Conservation (phyloP, 78 protist species). For the Cavenderia fasciculata region DNA sequence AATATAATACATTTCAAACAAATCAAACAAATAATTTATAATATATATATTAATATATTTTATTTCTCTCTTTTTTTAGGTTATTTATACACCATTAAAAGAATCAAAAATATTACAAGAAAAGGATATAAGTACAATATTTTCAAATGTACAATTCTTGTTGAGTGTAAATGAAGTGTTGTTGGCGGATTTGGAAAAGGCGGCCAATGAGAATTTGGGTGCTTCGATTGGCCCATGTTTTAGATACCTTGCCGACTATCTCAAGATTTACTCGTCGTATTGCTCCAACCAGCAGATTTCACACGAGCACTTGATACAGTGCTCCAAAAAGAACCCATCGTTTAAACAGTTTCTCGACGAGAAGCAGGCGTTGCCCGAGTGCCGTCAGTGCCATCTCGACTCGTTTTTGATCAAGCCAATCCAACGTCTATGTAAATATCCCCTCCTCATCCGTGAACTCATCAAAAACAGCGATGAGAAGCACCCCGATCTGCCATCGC, state of each 20-base stretch:
- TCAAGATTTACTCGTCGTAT: slow-evolving; percentile 57
- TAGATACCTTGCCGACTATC: slow-evolving; percentile 15
- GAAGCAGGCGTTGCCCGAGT: slow-evolving; percentile 44
- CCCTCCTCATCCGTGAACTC: slow-evolving; percentile 46
- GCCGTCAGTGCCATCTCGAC: slow-evolving; percentile 46
- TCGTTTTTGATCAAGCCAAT: slow-evolving; percentile 69
- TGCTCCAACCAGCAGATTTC: slow-evolving; percentile 67
- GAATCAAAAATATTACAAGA: slow-evolving; percentile 31
- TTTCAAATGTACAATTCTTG: slow-evolving; percentile 51
- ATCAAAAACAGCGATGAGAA: slow-evolving; percentile 25
- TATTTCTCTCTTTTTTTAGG: background rate
- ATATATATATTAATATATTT: background rate
- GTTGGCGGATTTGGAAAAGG: slow-evolving; percentile 15
- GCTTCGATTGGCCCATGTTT: slow-evolving; percentile 32
- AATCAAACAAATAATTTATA: background rate
- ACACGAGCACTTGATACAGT: slow-evolving; percentile 23
- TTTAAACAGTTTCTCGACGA: slow-evolving; percentile 70
- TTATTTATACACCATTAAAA: slow-evolving; percentile 32
- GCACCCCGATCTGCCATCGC: slow-evolving; percentile 27
- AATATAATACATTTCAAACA: background rate
- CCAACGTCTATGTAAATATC: slow-evolving; percentile 81
- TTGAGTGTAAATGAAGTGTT: slow-evolving; percentile 55
- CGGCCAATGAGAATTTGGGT: slow-evolving; percentile 25
- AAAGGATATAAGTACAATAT: slow-evolving; percentile 39
- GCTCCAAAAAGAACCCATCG: slow-evolving; percentile 43